Conservation (phyloP, 2,329 filamentous ascomycete genomes). For the Xylaria sp. region DNA sequence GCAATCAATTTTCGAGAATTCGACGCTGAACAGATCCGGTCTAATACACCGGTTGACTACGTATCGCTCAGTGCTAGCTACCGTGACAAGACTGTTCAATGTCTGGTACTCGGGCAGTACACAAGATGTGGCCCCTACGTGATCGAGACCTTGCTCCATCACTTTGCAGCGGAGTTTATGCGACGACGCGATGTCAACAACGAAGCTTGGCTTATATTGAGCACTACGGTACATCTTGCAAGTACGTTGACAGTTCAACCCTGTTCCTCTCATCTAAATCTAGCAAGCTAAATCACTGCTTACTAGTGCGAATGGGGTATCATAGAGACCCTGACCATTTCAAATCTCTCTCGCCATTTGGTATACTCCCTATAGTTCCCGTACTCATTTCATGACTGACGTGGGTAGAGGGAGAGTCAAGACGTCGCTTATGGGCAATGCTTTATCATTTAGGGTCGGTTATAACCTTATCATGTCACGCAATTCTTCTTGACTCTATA, state of each 20-base stretch:
- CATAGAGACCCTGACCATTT: slow-evolving; percentile 58
- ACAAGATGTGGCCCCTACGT: slow-evolving; percentile 57
- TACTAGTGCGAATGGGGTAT: slow-evolving; percentile 55
- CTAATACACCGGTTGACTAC: slow-evolving; percentile 17
- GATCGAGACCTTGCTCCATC: slow-evolving; percentile 53
- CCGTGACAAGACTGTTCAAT: slow-evolving; percentile 52
- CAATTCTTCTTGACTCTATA: not conserved
- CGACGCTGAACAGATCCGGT: slow-evolving; percentile 23
- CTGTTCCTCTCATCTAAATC: not conserved
- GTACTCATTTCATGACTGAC: slow-evolving; percentile 12
- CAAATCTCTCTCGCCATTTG: slow-evolving; percentile 54
- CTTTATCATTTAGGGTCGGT: slow-evolving; percentile 51
- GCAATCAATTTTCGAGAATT: slow-evolving; percentile 46
- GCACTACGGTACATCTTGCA: slow-evolving; percentile 47
- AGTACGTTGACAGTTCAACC: slow-evolving; percentile 31
- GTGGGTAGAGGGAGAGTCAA: slow-evolving; percentile 54
- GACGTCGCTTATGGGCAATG: slow-evolving; percentile 57
- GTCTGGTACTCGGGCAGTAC: slow-evolving; percentile 54
- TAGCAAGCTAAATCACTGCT: slow-evolving; percentile 30
- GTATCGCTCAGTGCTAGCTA: slow-evolving; percentile 32
- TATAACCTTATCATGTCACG: not conserved
- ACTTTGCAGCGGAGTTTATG: slow-evolving; percentile 50
- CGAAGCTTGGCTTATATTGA: slow-evolving; percentile 52
- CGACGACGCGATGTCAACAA: slow-evolving; percentile 48
- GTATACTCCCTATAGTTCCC: slow-evolving; percentile 31